Evolutionary conservation across 345 rosid genomes (phyloP).

Genomic region (Clausena lansium): DNA sequence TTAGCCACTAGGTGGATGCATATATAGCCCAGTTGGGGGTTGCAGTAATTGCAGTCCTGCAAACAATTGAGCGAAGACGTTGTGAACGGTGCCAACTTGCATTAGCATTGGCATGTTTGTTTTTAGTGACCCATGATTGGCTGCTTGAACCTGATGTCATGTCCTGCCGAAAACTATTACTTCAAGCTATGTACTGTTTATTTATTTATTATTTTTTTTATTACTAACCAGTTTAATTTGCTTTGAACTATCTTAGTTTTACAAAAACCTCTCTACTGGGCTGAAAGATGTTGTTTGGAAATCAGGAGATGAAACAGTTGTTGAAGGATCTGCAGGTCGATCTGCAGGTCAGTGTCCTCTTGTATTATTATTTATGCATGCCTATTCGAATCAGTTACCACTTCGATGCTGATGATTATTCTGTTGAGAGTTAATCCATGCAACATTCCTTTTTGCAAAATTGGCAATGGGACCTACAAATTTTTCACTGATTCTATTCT

Average conservation of each 20-base stretch:
- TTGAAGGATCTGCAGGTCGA: conserved; percentile 28
- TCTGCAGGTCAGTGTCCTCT: conserved; percentile 3
- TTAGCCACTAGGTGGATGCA: background rate
- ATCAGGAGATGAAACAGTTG: conserved; percentile 56
- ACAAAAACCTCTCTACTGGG: conserved; percentile 77
- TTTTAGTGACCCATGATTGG: background rate
- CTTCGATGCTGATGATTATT: background rate
- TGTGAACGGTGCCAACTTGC: background rate
- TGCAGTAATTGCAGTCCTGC: background rate
- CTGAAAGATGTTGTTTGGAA: conserved; percentile 97
- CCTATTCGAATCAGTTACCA: background rate
- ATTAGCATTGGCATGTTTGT: background rate
- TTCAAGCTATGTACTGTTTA: background rate
- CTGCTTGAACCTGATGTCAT: background rate
- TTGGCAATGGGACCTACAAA: background rate
- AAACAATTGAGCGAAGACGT: background rate
- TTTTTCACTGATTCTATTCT: background rate
- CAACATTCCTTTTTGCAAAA: background rate
- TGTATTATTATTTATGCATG: background rate
- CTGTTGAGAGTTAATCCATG: background rate
- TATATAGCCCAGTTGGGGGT: background rate
- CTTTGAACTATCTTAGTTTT: conserved; percentile 49
- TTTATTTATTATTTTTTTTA: background rate
- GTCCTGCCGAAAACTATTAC: background rate
- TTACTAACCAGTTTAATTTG: background rate